A percentile compares a stretch with the other conserved stretches of the same genome.
Evolutionary conservation across 768 basidiomycete genomes (phyloP).

Genomic region (Hygrocybe punicea): DNA sequence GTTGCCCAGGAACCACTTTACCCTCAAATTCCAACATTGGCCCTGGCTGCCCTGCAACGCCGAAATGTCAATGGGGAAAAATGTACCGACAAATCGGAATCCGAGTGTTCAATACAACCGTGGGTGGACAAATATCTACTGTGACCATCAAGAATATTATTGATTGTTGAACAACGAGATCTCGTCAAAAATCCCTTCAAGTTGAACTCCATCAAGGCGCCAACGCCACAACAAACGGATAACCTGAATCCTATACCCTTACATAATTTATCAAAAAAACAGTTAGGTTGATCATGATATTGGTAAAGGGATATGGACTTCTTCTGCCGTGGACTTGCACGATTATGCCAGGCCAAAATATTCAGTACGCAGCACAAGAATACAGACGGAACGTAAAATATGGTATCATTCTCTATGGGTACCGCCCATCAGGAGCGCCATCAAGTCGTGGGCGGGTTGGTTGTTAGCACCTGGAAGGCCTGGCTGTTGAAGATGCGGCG

Average conservation of each 20-base stretch:
- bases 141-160: no score
- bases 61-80: no score
- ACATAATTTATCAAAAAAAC: no score
- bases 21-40: no score
- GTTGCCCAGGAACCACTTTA: no score
- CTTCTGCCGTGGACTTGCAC: neutral
- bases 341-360: neutral
- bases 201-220: neutral
- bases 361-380: neutral
- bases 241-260: neutral
- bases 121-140: neutral
- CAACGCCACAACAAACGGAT: neutral
- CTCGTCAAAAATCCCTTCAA: neutral
- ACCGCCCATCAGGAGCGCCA: constrained; percentile 80
- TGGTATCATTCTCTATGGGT: constrained; percentile 57
- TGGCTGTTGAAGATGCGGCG: constrained; percentile 63
- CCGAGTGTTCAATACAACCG: neutral
- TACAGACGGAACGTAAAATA: neutral
- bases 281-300: no score
- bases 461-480: constrained; percentile 46
- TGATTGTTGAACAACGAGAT: no score
- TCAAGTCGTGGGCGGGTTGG: constrained; percentile 69
- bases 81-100: neutral
- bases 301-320: no score
- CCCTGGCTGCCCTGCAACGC: no score